Evolutionary conservation across 75 land plant genomes (phyloP), one percentile per base, ranked within the genome.

Genomic region (Adiantum capillusveneris): DNA sequence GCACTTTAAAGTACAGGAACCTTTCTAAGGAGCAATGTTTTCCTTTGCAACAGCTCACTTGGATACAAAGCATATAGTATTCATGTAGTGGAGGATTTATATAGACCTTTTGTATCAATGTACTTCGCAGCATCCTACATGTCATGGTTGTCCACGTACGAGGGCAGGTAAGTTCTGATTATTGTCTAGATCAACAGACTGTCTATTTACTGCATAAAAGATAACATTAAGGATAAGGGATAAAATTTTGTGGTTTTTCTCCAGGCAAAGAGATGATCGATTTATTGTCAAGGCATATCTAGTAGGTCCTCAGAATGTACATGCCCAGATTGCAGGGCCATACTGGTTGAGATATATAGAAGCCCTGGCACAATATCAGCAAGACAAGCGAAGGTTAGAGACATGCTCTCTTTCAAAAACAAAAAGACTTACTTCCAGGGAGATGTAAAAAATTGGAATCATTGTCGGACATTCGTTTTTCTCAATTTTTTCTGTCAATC

Each of bases 101-200:
- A 71, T 37, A 89, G 75, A 22, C 98, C 98, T 37, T 89, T 94
- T 63, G 68, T 79, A 25, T 86, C 98, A 17, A 86, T 89, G 91
- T 94, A 94, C 71, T 94, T 86, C 65, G 98, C 83, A 64, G 90
- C 87, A n/a, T 87, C 96, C 36, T 94, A 94, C 62, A 64, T 83
- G 53, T 65, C 70, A 14, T 94, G 90, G 90, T 60, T 89, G 45
- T 81, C 95, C 53, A 75, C 76, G 50, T 86, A 89, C 69, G 85
- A 77, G 60, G 90, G 87, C 37, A 79, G 90, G 98, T 94, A 66
- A 57, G 69, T 67, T 17, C 17, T n/a, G n/a, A n/a, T n/a, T n/a
- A n/a, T n/a, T n/a, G n/a, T n/a, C n/a, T n/a, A n/a, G n/a, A n/a
- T n/a, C n/a, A n/a, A n/a, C n/a, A n/a, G n/a, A n/a, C n/a, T n/a